Evolutionary conservation across 495 filamentous ascomycete genomes (phyloP), one percentile per base, ranked within the genome.

Genomic region (Xylaria intraflava): DNA sequence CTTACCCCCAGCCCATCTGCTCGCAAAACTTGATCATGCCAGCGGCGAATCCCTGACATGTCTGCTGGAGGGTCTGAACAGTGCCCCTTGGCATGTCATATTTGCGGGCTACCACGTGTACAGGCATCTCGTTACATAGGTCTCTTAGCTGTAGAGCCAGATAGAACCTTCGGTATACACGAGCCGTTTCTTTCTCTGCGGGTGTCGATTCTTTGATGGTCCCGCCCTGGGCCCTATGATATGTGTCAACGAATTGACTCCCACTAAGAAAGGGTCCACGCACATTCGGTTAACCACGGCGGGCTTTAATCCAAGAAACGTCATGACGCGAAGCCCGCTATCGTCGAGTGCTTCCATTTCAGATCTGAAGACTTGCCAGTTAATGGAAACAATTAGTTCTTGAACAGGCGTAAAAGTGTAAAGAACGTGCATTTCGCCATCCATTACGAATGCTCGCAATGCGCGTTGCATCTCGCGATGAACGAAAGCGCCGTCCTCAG

Each of bases 351-450:
- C 58, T 55, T 89, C 84, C 56, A 91, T 70, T 54, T 87, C 83
- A 48, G 84, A 77, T 30, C 85, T 80, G 50, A 90, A 88, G 11
- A 84, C 76, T 20, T 74, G 77, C 88, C 88, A 91, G 57, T 89
- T 84, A 50, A 91, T 76, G 1, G 76, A 67, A 7, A 74, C 69
- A 6, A 65, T 69, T 31, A 79, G 69, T 35, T 74, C 71, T n/a
- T 79, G 73, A 10, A 90, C 74, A 1, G 88, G 88, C 0, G 88
- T 90, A 54, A 91, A 90, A 53, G 82, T 83, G 64, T 91, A 93
- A 44, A 90, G 78, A 33, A 90, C 76, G 60, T 93, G 88, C 84
- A 93, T 84, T 43, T 93, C 88, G 16, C 85, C 86, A 60, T 90
- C 86, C 79, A 93, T 82, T 16, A 90, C 88, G 53, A 93, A 93